Conservation (phyloP, 1,284 basidiomycete species). For the Blastosporella zonata region DNA sequence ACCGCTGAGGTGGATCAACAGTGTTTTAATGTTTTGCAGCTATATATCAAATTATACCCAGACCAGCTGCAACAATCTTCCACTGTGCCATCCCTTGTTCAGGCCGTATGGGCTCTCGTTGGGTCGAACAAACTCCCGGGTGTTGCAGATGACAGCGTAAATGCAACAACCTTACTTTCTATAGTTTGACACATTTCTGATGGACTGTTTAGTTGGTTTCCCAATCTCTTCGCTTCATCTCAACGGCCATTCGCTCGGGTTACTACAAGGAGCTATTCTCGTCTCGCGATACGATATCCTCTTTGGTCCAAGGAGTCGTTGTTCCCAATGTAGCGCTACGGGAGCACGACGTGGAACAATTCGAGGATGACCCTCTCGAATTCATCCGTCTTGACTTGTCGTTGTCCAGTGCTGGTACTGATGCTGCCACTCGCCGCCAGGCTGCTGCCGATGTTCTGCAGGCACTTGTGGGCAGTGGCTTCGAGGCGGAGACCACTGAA, state of each 20-base stretch:
- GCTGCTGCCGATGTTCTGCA: conserved; percentile 92
- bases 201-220: conserved; percentile 69
- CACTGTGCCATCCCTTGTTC: conserved; percentile 81
- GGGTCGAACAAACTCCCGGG: conserved; percentile 69
- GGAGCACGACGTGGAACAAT: conserved; percentile 91
- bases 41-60: conserved; percentile 90
- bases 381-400: conserved; percentile 89
- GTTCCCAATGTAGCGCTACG: conserved; percentile 90
- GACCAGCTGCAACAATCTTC: conserved; percentile 75
- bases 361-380: conserved; percentile 96
- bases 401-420: conserved; percentile 57
- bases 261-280: conserved; percentile 71
- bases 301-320: conserved; percentile 87
- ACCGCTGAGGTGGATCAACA: background rate
- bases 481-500: conserved; percentile 80
- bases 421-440: conserved; percentile 80
- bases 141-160: conserved; percentile 78
- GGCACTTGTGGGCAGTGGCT: conserved; percentile 77
- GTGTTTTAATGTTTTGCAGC: conserved; percentile 37
- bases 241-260: conserved; percentile 87
- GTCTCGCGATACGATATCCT: conserved; percentile 77
- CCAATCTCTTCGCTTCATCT: conserved; percentile 91
- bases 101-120: conserved; percentile 89
- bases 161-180: conserved; percentile 22
- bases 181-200: conserved; percentile 5